Evolutionary conservation across 2,329 filamentous ascomycete species (phyloP).

Genomic region (Penicillium sp.): DNA sequence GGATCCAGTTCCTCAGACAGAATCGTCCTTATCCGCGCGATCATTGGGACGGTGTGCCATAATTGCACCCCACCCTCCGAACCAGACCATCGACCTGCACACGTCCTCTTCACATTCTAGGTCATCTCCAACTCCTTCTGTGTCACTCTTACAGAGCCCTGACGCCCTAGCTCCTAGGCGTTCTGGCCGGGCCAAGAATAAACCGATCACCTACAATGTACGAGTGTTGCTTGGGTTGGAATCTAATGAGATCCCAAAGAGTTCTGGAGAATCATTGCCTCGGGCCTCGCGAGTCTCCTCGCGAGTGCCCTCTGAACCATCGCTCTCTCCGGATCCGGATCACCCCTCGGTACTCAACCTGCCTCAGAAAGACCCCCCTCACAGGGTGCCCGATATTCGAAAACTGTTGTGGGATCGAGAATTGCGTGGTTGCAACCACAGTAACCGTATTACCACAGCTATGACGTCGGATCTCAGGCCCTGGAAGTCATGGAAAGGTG

Average conservation of each 20-base stretch:
- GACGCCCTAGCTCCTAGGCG: neutral
- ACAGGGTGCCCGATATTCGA: neutral
- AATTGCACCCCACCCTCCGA: neutral
- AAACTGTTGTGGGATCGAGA: conserved; percentile 32
- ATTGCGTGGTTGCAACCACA: conserved; percentile 19
- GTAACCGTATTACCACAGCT: conserved; percentile 19
- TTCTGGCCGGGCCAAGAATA: neutral
- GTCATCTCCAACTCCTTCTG: neutral
- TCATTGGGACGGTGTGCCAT: neutral
- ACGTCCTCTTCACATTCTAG: neutral
- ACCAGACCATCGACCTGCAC: neutral
- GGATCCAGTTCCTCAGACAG: neutral
- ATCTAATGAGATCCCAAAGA: neutral
- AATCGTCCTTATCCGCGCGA: neutral
- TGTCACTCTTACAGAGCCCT: neutral
- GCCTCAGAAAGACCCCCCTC: neutral
- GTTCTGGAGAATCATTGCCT: neutral
- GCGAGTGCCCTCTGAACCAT: neutral
- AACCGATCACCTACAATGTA: conserved; percentile 3
- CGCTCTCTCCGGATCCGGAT: neutral
- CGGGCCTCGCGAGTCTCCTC: neutral
- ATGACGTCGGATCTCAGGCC: conserved; percentile 43
- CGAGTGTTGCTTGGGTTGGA: neutral
- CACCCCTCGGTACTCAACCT: neutral
- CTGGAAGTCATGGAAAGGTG: conserved; percentile 54